Conservation (phyloP, 306 rosid species). For the Spatholobus suberectus region DNA sequence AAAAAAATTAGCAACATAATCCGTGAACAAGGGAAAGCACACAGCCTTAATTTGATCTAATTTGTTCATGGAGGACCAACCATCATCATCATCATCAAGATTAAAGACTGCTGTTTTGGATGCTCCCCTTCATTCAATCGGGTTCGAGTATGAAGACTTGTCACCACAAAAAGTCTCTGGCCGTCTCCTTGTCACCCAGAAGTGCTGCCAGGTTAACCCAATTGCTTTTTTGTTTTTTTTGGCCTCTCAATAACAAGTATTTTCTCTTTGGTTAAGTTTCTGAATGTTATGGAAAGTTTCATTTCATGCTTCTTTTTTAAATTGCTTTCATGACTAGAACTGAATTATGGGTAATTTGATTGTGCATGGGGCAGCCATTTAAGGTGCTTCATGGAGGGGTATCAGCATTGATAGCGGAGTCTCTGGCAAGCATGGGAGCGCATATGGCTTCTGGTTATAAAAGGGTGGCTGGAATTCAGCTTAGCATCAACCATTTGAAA, state of each 20-base stretch:
- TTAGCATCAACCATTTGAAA: slow-evolving; percentile 83
- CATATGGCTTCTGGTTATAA: slow-evolving; percentile 72
- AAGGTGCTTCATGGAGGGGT: slow-evolving; percentile 98
- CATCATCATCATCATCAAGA: slow-evolving; percentile 30
- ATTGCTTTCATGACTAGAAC: background rate
- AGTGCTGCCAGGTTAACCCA: slow-evolving; percentile 73
- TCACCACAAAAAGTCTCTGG: slow-evolving; percentile 72
- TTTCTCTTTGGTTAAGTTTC: background rate
- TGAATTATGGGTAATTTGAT: background rate
- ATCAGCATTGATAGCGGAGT: slow-evolving; percentile 89
- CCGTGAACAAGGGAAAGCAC: background rate
- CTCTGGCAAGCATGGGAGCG: slow-evolving; percentile 80
- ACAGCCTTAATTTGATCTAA: background rate
- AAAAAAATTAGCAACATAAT: background rate
- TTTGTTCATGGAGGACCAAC: slow-evolving; percentile 40
- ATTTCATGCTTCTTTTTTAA: background rate
- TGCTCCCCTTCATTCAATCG: slow-evolving; percentile 62
- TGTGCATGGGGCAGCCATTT: slow-evolving; percentile 66
- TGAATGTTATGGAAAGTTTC: background rate
- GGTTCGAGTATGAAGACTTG: slow-evolving; percentile 61
- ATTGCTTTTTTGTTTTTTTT: background rate
- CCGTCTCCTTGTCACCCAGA: slow-evolving; percentile 65
- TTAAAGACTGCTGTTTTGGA: slow-evolving; percentile 59
- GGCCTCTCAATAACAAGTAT: background rate
- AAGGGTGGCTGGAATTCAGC: slow-evolving; percentile 93